These are phyloP conservation scores for Ceratonia siliqua DNA, from an alignment of 306 rosid genomes.

Conservation along the genomic window DNA sequence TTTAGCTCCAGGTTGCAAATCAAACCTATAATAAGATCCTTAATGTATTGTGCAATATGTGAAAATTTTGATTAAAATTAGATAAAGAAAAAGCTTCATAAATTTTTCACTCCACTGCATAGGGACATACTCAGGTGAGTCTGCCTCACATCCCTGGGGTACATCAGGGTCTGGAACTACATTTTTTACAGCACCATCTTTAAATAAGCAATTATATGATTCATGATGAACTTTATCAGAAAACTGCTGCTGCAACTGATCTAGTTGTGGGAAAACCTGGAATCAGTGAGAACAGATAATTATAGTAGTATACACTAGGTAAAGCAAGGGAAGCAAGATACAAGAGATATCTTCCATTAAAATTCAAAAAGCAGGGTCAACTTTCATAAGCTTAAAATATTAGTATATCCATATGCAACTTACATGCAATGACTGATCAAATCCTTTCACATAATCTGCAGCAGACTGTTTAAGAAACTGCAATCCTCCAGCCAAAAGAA, in stretches of 20 bases:
- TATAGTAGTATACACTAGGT: constrained; percentile 12
- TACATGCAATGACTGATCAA: constrained; percentile 81
- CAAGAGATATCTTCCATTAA: neutral
- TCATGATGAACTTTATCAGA: constrained; percentile 56
- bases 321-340: constrained; percentile 16
- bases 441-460: constrained; percentile 65
- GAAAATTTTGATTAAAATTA: neutral
- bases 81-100: constrained; percentile 7
- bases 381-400: constrained; percentile 23
- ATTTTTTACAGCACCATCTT: constrained; percentile 60
- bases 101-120: constrained; percentile 19
- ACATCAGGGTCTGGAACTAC: constrained; percentile 86
- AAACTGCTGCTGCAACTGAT: constrained; percentile 80
- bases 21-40: constrained; percentile 61
- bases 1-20: constrained; percentile 67
- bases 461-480: constrained; percentile 92
- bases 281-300: constrained; percentile 33
- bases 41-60: constrained; percentile 25
- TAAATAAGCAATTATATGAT: constrained; percentile 51
- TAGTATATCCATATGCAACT: constrained; percentile 37
- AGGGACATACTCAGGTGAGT: constrained; percentile 73
- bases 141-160: constrained; percentile 65
- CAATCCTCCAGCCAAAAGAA: constrained; percentile 37
- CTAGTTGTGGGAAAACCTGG: constrained; percentile 73
- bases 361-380: constrained; percentile 12